Conservation (phyloP, 208 protist genomes). For the Balamuthia mandrillaris region DNA sequence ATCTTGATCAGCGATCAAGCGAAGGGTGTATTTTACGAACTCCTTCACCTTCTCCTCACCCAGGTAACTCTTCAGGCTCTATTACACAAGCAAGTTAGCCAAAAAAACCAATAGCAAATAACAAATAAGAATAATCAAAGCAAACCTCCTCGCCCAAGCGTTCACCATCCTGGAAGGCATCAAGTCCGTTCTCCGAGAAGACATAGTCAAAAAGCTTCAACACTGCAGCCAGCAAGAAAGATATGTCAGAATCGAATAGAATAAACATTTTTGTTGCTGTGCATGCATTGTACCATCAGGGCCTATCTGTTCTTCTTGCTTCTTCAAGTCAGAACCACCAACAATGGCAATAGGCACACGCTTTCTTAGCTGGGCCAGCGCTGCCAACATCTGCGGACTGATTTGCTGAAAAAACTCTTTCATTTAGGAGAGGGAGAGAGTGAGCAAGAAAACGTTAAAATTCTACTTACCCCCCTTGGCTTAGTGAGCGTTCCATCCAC, state of each 20-base stretch:
- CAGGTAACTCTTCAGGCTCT: constrained; percentile 84
- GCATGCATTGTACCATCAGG: constrained; percentile 55
- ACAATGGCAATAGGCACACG: constrained; percentile 93
- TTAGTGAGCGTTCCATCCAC: constrained; percentile 87
- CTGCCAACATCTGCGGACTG: constrained; percentile 83
- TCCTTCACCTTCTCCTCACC: constrained; percentile 89
- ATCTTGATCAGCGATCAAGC: constrained; percentile 90
- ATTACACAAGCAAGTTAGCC: not conserved
- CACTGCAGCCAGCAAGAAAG: constrained; percentile 10
- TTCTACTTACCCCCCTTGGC: constrained; percentile 50
- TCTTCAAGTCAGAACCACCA: constrained; percentile 96
- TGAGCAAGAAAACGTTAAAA: not conserved
- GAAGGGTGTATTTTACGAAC: constrained; percentile 92
- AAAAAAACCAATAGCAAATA: not conserved
- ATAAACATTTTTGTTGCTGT: not conserved
- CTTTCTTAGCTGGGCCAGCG: constrained; percentile 80
- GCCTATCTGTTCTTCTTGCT: constrained; percentile 96
- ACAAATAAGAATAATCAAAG: constrained; percentile 11
- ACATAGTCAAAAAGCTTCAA: constrained; percentile 92
- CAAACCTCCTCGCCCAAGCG: constrained; percentile 74
- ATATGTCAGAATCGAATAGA: not conserved
- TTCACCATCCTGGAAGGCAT: constrained; percentile 80
- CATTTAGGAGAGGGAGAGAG: not conserved
- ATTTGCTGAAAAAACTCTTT: constrained; percentile 54
- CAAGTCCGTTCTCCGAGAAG: constrained; percentile 98